Base-by-base conservation (phyloP, 805 yeast species). In the Candida nitratophila region DNA sequence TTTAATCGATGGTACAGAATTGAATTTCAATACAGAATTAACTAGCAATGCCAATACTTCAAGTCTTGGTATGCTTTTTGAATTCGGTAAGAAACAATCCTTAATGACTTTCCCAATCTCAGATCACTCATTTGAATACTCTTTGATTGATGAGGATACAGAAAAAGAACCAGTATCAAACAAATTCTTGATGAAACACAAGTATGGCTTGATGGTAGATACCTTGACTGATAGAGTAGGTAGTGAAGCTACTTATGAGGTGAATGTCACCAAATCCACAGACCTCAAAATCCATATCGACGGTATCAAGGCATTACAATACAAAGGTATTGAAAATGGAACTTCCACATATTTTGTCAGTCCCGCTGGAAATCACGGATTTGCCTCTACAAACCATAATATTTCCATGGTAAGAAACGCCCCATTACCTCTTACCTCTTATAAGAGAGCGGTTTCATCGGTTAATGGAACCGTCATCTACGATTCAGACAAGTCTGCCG, bases 291-390 rank as follows among this genome's bases (percentile, higher is more conserved):
- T 52, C 38, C 12, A 42, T 35, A 38, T 55, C 16, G 43, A 60
- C 48, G 60, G 62, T 37, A 17, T 48, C 19, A 37, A 46, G 32
- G 44, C 60, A 4, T 42, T 66, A 44, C 48, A 58, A 11, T 39
- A 29, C 14, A 44, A 50, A 24, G 55, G 60, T 9, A 47, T 49
- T 21, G 78, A 75, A 49, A 65, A 68, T 38, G 81, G 80, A 20
- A 63, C 73, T 2, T 71, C 81, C 0, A 48, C 48, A 9, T 74
- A 60, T 50, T 64, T 70, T 1, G 37, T 74, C 3, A 60, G 74
- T 7, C 71, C 71, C n/a, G 37, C 45, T 10, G 78, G 78, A 3
- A 74, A 74, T 49, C 59, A 64, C 47, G 81, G 80, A 1, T 48
- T 50, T n/a, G 79, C 77, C 8, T 42, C 53, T 3, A 51, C 63